These are phyloP conservation scores for Chloropicon primus DNA, from an alignment of 139 green algal genomes.

Conservation along the genomic window DNA sequence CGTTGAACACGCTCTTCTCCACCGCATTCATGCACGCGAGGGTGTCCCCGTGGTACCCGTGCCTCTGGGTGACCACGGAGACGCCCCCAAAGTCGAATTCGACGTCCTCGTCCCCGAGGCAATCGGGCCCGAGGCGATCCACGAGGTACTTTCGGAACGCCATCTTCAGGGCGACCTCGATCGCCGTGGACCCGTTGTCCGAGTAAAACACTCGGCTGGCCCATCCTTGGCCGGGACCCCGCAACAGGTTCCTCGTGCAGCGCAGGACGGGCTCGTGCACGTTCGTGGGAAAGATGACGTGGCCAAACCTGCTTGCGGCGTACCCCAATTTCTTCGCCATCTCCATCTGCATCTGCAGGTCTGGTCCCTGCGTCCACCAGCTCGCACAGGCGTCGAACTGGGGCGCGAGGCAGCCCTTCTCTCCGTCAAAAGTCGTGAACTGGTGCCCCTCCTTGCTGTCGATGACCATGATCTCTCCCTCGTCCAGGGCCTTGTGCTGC, in stretches of 20 bases:
- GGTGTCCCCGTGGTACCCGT: constrained; percentile 94
- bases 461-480: constrained; percentile 54
- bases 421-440: constrained; percentile 26
- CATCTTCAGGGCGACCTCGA: constrained; percentile 96
- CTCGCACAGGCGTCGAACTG: constrained; percentile 78
- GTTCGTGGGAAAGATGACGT: constrained; percentile 90
- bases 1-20: background rate
- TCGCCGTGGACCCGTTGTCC: constrained; percentile 83
- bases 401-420: constrained; percentile 15
- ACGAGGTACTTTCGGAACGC: constrained; percentile 62
- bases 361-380: constrained; percentile 91
- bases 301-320: constrained; percentile 68
- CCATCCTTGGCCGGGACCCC: constrained; percentile 49
- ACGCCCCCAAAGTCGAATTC: constrained; percentile 1
- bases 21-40: constrained; percentile 79
- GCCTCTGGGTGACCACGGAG: constrained; percentile 67
- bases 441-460: constrained; percentile 68
- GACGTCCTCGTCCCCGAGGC: constrained; percentile 5
- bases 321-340: constrained; percentile 44
- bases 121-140: constrained; percentile 13
- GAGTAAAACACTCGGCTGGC: constrained; percentile 71
- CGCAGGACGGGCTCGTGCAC: constrained; percentile 44
- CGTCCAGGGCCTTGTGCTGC: constrained; percentile 50
- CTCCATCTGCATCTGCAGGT: constrained; percentile 26
- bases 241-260: constrained; percentile 39